phyloP scores from a whole-genome alignment of 176 grass and related monocot genomes.

The Bolboschoenus planiculmis region DNA sequence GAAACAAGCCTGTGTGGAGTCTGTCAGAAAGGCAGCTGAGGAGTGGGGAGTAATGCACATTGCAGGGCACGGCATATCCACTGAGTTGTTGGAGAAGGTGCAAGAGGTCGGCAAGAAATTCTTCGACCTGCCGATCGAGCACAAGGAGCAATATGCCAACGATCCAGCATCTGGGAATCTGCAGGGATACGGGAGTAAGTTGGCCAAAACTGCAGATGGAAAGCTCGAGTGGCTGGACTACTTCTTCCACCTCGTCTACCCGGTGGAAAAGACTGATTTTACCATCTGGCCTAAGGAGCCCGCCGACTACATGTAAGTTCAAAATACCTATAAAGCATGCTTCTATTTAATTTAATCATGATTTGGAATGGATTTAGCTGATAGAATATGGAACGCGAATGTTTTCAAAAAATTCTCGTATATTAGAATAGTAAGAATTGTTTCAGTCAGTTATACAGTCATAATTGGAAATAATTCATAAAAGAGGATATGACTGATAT shows the following conservation, averaged over 20 bases:
- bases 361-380: not conserved
- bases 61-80: constrained; percentile 45
- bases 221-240: constrained; percentile 75
- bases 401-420: no score
- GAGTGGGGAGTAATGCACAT: constrained; percentile 90
- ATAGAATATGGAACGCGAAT: no score
- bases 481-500: not conserved
- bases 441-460: not conserved
- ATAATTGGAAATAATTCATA: not conserved
- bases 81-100: constrained; percentile 26
- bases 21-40: constrained; percentile 36
- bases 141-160: constrained; percentile 70
- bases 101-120: constrained; percentile 39
- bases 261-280: constrained; percentile 29
- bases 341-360: not conserved
- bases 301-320: constrained; percentile 32
- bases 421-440: not conserved
- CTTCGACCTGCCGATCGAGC: constrained; percentile 47
- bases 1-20: constrained; percentile 27
- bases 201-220: constrained; percentile 39
- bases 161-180: constrained; percentile 41
- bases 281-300: constrained; percentile 43
- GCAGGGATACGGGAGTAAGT: constrained; percentile 53
- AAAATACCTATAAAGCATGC: not conserved
- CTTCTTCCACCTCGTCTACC: constrained; percentile 67